Evolutionary conservation across 768 basidiomycete species (phyloP), one percentile per base, ranked within the genome.

Genomic region (Mycena indigotica): DNA sequence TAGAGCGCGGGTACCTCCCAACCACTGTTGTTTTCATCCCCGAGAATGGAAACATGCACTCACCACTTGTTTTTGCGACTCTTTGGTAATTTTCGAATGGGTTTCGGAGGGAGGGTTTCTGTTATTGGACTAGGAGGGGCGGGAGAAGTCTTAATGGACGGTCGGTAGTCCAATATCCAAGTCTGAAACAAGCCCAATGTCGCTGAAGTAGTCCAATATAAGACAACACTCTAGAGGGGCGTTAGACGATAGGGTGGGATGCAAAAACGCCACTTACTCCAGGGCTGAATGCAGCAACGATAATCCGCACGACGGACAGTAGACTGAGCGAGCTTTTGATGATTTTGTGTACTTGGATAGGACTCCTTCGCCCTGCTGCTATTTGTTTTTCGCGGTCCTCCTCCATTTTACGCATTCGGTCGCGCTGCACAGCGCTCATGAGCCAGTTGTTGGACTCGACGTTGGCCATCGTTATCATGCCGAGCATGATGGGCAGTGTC

Each of bases 141-240:
- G 15, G 41, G 13, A 44, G 8, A 19, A 13, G 41, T 19, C 21
- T 13, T 21, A 21, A 44, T 21, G 8, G 21, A 15, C 15, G 41
- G 55, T 45, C 58, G 29, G 39, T 66, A 88, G 54, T 91, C 87
- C 56, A 93, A 72, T 28, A 80, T 61, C 87, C 88, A 93, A 1
- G 88, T 86, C 67, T 92, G 89, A 15, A 87, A 57, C 19, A 92
- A 73, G 39, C 89, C 90, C 69, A 88, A 88, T 12, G 80, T 72
- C 2, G 91, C 88, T 15, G 91, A 93, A 13, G 87, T 84, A 2
- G 86, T 77, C 91, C 91, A 93, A 65, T 90, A 93, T 28, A 93
- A 65, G 32, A 84, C 75, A 24, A 93, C 76, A 49, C 86, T 81
- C 91, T 89, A 57, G 53, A 58, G 48, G 24, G 53, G 44, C 17